Evolutionary conservation across 371 early-diverging fungal genomes (phyloP).

Genomic region (Mortierella sp.): DNA sequence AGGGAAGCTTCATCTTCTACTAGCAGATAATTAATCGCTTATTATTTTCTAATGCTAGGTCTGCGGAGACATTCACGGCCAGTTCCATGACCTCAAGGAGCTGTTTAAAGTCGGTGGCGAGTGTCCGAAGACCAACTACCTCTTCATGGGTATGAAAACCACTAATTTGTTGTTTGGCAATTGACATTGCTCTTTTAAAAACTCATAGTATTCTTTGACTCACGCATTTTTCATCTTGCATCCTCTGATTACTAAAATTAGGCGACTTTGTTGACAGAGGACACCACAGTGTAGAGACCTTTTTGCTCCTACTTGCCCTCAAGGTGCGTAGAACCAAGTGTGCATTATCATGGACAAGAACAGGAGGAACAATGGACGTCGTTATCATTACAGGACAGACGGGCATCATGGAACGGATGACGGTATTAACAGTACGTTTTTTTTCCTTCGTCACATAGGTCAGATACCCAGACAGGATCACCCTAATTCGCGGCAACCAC

Average conservation of each 20-base stretch:
- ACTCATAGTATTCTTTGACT: neutral
- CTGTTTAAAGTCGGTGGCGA: conserved; percentile 96
- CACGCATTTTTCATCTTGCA: neutral
- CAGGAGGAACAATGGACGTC: too few relatives aligned
- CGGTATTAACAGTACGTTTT: neutral
- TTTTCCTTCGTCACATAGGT: conserved; percentile 62
- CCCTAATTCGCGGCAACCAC: conserved; percentile 99
- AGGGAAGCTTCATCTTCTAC: neutral
- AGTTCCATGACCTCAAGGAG: conserved; percentile 97
- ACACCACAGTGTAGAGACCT: conserved; percentile 98
- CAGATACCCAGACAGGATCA: conserved; percentile 95
- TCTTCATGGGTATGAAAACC: conserved; percentile 90
- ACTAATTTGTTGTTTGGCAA: neutral
- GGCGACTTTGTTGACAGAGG: conserved; percentile 99
- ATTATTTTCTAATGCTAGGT: conserved; percentile 69
- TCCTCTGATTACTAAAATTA: conserved; percentile 30
- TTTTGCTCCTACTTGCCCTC: conserved; percentile 96
- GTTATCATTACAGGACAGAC: too few relatives aligned
- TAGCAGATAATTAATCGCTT: neutral
- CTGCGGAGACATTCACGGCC: conserved; percentile 99
- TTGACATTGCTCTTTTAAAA: neutral
- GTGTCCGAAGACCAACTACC: conserved; percentile 97
- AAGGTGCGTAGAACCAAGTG: conserved; percentile 78
- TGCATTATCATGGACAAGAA: neutral
- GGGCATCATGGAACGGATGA: neutral